These are phyloP conservation scores for Populus hybrid DNA, from an alignment of 441 rosid species.

Conservation along the genomic window DNA sequence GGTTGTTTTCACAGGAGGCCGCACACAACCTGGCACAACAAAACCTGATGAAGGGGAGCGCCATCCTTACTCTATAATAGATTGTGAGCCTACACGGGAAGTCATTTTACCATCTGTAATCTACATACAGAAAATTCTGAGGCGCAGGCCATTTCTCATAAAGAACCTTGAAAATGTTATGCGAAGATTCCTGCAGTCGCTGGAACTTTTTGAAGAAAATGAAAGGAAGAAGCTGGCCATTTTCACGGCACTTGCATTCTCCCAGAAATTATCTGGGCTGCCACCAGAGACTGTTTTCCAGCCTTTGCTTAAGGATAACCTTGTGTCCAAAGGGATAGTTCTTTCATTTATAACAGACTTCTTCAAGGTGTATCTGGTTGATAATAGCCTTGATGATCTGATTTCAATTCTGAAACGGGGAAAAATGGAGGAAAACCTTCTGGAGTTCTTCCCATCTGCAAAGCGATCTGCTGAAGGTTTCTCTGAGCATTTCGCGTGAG, in stretches of 20 bases:
- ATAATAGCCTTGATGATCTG: conserved; percentile 92
- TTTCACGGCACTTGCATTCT: conserved; percentile 95
- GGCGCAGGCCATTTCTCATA: conserved; percentile 90
- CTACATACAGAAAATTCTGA: conserved; percentile 81
- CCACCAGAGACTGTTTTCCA: conserved; percentile 98
- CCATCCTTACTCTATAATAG: conserved; percentile 83
- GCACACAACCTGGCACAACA: conserved; percentile 97
- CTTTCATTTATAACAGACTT: conserved; percentile 91
- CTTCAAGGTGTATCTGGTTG: conserved; percentile 93
- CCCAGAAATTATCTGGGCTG: conserved; percentile 96
- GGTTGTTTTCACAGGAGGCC: conserved; percentile 97
- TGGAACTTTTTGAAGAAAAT: conserved; percentile 96
- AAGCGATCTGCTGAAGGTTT: conserved; percentile 88
- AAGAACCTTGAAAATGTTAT: conserved; percentile 98
- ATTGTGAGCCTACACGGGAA: conserved; percentile 87
- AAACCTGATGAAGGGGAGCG: conserved; percentile 99
- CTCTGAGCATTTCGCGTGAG: conserved; percentile 97
- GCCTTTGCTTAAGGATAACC: conserved; percentile 95
- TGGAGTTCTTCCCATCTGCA: conserved; percentile 78
- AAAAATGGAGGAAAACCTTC: conserved; percentile 87
- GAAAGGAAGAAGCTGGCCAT: conserved; percentile 98
- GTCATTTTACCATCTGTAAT: conserved; percentile 78
- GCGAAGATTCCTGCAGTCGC: conserved; percentile 85
- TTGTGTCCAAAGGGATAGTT: conserved; percentile 97
- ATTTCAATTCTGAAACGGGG: conserved; percentile 90